Percentiles rank a stretch among this genome's conserved stretches.
Evolutionary conservation across 805 yeast genomes (phyloP).

Genomic region (Pichia phayaonensis): DNA sequence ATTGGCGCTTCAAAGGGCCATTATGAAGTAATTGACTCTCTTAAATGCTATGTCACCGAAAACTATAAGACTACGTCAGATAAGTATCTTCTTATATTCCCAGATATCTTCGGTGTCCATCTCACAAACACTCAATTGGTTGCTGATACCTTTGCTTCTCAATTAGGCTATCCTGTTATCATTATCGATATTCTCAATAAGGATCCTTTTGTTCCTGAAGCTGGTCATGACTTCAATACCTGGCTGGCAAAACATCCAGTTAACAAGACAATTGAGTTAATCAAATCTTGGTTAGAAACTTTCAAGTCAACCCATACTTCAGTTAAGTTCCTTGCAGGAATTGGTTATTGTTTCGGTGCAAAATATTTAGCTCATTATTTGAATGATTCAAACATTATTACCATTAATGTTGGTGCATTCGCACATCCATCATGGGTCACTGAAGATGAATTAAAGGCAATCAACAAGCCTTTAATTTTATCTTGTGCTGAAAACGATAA

Average conservation of each 20-base stretch:
- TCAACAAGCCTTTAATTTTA: slow-evolving; percentile 57
- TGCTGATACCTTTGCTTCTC: slow-evolving; percentile 58
- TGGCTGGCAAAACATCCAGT: slow-evolving; percentile 40
- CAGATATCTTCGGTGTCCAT: slow-evolving; percentile 65
- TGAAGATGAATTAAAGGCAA: slow-evolving; percentile 53
- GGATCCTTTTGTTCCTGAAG: slow-evolving; percentile 35
- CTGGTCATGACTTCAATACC: slow-evolving; percentile 14
- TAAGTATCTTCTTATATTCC: slow-evolving; percentile 50
- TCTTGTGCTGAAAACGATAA: slow-evolving; percentile 69
- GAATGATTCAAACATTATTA: slow-evolving; percentile 24
- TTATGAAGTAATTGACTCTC: slow-evolving; percentile 34
- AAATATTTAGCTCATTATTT: slow-evolving; percentile 53
- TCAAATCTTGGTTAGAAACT: slow-evolving; percentile 38
- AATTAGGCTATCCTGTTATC: slow-evolving; percentile 53
- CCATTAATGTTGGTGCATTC: slow-evolving; percentile 51
- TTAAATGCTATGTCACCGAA: slow-evolving; percentile 44
- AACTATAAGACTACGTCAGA: slow-evolving; percentile 26
- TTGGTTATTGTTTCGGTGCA: slow-evolving; percentile 87
- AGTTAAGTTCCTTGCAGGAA: slow-evolving; percentile 45
- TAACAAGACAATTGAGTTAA: slow-evolving; percentile 41
- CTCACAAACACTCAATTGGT: slow-evolving; percentile 50
- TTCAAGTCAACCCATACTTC: slow-evolving; percentile 35
- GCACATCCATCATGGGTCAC: slow-evolving; percentile 80
- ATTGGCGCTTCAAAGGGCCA: slow-evolving; percentile 42
- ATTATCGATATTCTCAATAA: slow-evolving; percentile 70